Conservation (phyloP, 495 filamentous ascomycete species). For the Elaphomyces granulatus region DNA sequence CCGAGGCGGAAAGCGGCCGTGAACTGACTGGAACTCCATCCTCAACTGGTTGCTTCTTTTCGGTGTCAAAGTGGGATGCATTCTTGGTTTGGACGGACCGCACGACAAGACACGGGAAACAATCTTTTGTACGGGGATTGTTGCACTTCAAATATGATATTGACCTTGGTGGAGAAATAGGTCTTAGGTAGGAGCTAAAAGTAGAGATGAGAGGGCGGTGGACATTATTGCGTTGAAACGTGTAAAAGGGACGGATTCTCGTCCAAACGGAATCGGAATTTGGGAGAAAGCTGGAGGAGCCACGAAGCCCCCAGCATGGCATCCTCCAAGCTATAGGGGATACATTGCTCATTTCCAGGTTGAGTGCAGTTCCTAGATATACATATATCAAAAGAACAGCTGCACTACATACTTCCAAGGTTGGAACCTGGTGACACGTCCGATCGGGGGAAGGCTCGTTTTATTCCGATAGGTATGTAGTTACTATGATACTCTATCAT, state of each 20-base stretch:
- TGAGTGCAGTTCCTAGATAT: no score
- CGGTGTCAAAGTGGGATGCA: slow-evolving; percentile 1
- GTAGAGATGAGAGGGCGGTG: no score
- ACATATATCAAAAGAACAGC: no score
- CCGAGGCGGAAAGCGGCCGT: slow-evolving; percentile 30
- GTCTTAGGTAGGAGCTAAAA: neutral
- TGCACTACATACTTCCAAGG: no score
- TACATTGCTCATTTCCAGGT: slow-evolving; percentile 34
- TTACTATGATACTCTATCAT: no score
- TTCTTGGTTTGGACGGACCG: neutral
- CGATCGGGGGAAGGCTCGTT: no score
- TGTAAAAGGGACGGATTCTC: neutral
- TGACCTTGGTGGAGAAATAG: neutral
- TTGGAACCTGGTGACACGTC: no score
- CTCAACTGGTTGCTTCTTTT: slow-evolving; percentile 1
- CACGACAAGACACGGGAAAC: neutral
- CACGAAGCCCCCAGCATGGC: slow-evolving; percentile 28
- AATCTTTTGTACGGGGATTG: neutral
- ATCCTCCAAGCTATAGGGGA: slow-evolving; percentile 31
- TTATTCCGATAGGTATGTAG: no score
- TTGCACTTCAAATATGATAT: neutral
- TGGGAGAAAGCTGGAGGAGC: slow-evolving; percentile 18
- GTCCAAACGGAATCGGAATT: no score
- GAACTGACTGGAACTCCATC: slow-evolving; percentile 5
- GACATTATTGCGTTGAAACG: neutral